Base-by-base conservation (phyloP, 495 filamentous ascomycete genomes). In the Penicillium fimorum region DNA sequence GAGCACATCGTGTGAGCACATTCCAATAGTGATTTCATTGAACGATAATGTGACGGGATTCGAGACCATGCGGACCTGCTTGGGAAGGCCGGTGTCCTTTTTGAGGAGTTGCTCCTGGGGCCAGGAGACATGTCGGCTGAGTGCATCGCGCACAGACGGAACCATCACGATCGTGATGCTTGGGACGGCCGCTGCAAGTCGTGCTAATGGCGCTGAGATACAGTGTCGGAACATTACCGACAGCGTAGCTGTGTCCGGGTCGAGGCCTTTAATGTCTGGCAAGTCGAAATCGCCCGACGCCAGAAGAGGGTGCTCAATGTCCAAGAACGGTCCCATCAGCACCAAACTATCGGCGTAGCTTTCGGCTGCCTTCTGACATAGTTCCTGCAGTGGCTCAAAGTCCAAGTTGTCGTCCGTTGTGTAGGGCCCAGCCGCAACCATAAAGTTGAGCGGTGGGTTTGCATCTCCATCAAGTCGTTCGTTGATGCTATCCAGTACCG, bases 231-330 rank as follows among this genome's bases (percentile, higher is more conserved):
- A 98, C 22, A 93, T 80, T 30, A 89, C 89, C 11, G 84, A 76
- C 60, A 98, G 80, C 9, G 91, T 95, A 8, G 84, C 86, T 3
- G 83, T 84, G 65, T 93, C 90, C 0, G 87, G 84, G 40, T 92
- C 85, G 48, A 84, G 71, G 13, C 76, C 71, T n/a, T 84, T 74
- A 53, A 87, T 82, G 4, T 90, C 83, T 5, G 90, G 92, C 24
- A 96, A 81, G 62, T 96, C 92, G 62, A 96, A 96, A 64, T 96
- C 91, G 20, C 94, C 94, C 2, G 86, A 81, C 51, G 88, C 86
- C 47, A 98, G 80, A n/a, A 94, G 75, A 4, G 94, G 93, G 63
- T 98, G 94, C 57, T 95, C 91, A 42, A 84, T 76, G 66, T 97
- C 94, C 52, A 98, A 78, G 68, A 97, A 96, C 3, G 94, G 94